phyloP scores from a whole-genome alignment of 495 filamentous ascomycete genomes.

The Friedmanniomyces simplex region DNA sequence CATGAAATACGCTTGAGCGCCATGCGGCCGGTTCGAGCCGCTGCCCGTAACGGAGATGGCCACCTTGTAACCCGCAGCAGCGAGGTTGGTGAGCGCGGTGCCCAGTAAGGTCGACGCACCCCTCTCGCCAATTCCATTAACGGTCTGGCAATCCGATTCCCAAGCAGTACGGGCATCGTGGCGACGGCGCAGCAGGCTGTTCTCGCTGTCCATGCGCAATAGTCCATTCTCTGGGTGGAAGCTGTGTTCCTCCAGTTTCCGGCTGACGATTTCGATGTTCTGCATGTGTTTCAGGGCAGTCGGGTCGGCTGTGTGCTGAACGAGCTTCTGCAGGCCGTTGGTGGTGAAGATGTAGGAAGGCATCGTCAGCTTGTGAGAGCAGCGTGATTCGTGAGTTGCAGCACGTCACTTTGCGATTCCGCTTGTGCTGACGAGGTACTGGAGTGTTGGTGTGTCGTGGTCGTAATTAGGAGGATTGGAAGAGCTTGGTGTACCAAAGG shows the following conservation, averaged over 20 bases:
- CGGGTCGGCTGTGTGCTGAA: neutral
- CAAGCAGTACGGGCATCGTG: neutral
- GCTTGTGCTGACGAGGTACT: too few species aligned
- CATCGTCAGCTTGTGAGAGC: too few species aligned
- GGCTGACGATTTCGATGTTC: neutral
- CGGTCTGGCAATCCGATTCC: neutral
- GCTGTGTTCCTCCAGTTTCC: neutral
- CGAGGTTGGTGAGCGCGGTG: neutral
- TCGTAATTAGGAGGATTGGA: too few species aligned
- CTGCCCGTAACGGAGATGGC: neutral
- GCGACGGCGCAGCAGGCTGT: neutral
- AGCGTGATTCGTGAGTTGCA: too few species aligned
- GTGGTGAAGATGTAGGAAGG: neutral
- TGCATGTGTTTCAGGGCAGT: neutral
- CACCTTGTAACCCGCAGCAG: neutral
- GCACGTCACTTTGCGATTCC: too few species aligned
- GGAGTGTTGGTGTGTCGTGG: too few species aligned
- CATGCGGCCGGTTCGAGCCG: neutral
- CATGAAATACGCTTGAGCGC: neutral
- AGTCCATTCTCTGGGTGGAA: neutral
- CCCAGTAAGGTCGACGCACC: neutral
- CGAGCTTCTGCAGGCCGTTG: neutral
- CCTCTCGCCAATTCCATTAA: neutral
- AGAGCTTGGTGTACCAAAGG: too few species aligned
- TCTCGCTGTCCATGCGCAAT: neutral